A percentile compares a stretch with the other conserved stretches of the same genome.
phyloP scores from a whole-genome alignment of 805 yeast species.

The Candida rishiriensis region DNA sequence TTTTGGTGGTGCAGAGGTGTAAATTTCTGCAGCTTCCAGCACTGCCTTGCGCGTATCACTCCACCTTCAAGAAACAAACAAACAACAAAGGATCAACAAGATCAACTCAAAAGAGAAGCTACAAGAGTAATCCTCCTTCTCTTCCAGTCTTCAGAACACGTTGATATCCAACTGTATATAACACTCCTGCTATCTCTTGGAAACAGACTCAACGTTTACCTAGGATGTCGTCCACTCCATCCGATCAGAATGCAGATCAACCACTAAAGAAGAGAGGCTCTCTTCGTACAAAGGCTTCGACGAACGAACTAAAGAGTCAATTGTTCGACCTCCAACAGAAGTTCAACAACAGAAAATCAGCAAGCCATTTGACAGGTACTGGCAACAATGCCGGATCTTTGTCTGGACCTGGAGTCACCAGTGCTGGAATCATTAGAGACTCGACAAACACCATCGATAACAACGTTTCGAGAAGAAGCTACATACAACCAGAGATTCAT shows the following conservation, averaged over 20 bases:
- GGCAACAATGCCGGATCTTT: neutral
- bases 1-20: neutral
- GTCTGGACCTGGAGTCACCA: neutral
- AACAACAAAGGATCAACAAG: too few relatives aligned
- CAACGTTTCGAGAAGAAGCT: slow-evolving; percentile 1
- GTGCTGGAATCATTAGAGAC: slow-evolving; percentile 3
- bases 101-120: too few relatives aligned
- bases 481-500: slow-evolving; percentile 14
- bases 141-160: too few relatives aligned
- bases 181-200: too few relatives aligned
- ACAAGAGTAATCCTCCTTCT: too few relatives aligned
- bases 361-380: neutral
- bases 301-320: slow-evolving; percentile 37
- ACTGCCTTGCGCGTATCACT: neutral
- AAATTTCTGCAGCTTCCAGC: too few relatives aligned
- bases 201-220: too few relatives aligned
- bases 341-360: slow-evolving; percentile 13
- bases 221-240: slow-evolving; percentile 1
- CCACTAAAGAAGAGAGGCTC: slow-evolving; percentile 6
- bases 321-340: slow-evolving; percentile 38
- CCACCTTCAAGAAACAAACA: neutral
- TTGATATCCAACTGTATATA: too few relatives aligned
- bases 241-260: slow-evolving; percentile 3
- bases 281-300: slow-evolving; percentile 15
- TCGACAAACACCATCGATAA: slow-evolving; percentile 1